Conservation (phyloP, 352 stramenopile genomes). For the Phytopythium ostracodes region DNA sequence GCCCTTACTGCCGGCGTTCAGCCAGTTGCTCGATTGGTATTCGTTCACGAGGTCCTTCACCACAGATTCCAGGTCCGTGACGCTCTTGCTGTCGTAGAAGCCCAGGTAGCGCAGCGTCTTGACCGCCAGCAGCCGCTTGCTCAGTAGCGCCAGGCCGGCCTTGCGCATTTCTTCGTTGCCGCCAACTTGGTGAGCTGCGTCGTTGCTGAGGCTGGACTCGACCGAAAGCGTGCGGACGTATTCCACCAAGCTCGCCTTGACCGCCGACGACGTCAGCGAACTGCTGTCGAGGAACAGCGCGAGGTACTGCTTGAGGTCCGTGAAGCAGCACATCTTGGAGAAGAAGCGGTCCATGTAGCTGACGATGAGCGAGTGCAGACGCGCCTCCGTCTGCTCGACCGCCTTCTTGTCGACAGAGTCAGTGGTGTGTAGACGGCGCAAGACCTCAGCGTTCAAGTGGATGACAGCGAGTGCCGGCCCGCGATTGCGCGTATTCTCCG, state of each 20-base stretch:
- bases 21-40: constrained; percentile 67
- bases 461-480: constrained; percentile 65
- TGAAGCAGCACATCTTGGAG: constrained; percentile 84
- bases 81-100: constrained; percentile 26
- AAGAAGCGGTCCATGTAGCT: constrained; percentile 67
- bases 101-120: constrained; percentile 74
- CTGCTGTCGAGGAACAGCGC: constrained; percentile 34
- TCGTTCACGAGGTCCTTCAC: constrained; percentile 51
- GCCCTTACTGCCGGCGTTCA: constrained; percentile 64
- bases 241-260: constrained; percentile 33
- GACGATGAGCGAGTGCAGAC: constrained; percentile 44
- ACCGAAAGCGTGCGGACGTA: constrained; percentile 33
- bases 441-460: constrained; percentile 46
- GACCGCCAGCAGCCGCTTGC: constrained; percentile 52
- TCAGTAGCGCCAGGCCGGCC: constrained; percentile 39
- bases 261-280: constrained; percentile 22
- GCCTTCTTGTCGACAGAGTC: constrained; percentile 7
- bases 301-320: constrained; percentile 80
- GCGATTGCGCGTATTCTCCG: constrained; percentile 51
- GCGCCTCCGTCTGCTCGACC: constrained; percentile 29
- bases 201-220: constrained; percentile 15
- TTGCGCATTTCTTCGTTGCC: constrained; percentile 32
- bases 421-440: constrained; percentile 26
- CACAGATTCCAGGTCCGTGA: constrained; percentile 29
- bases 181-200: constrained; percentile 13